Conservation (phyloP, 495 filamentous ascomycete genomes). For the Bombardia bombarda region DNA sequence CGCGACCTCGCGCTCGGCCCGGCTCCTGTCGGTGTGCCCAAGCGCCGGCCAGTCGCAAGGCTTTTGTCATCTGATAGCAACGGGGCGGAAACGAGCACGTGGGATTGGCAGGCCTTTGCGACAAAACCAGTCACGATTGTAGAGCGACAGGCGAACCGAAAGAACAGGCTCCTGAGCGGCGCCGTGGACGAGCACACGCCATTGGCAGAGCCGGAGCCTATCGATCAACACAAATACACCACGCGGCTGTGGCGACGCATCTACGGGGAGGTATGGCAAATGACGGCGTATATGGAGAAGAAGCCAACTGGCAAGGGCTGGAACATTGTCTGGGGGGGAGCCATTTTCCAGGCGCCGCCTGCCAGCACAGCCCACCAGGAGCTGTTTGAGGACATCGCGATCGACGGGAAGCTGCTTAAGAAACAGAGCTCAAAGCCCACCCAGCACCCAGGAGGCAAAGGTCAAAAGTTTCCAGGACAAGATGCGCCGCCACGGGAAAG, state of each 20-base stretch:
- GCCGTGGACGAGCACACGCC: conserved; percentile 25
- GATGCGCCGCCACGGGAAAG: too few species aligned
- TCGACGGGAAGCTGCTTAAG: background rate
- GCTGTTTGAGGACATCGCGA: conserved; percentile 7
- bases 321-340: conserved; percentile 29
- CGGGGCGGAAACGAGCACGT: background rate
- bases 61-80: background rate
- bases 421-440: too few species aligned
- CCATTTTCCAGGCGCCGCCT: background rate
- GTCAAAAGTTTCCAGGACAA: too few species aligned
- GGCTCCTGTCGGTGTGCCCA: conserved; percentile 28
- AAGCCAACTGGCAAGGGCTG: conserved; percentile 13
- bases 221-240: conserved; percentile 19
- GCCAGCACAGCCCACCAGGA: background rate
- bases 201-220: conserved; percentile 17
- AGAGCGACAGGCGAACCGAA: conserved; percentile 10
- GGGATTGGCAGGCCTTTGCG: conserved; percentile 22
- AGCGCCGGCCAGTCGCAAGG: conserved; percentile 14
- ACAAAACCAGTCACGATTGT: conserved; percentile 9
- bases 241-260: conserved; percentile 20
- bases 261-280: conserved; percentile 24
- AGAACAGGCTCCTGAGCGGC: conserved; percentile 27
- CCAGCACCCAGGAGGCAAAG: too few species aligned
- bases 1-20: conserved; percentile 49
- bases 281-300: conserved; percentile 21